These are phyloP conservation scores for Fraxinus velutina DNA, from an alignment of 305 asterid genomes.

Conservation along the genomic window DNA sequence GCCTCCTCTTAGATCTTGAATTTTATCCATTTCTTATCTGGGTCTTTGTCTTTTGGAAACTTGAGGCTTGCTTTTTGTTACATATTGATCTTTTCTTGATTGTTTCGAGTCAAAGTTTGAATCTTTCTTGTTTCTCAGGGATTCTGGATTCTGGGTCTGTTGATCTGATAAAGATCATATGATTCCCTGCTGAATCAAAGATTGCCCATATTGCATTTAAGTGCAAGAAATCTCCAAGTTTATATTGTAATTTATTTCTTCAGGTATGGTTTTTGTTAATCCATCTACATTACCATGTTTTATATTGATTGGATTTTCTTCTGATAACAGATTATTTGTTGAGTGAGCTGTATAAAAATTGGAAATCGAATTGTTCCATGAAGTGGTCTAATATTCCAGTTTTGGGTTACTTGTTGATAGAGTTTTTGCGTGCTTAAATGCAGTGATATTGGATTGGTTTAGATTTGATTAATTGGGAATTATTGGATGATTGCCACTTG, in stretches of 20 bases:
- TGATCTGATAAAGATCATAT: constrained; percentile 54
- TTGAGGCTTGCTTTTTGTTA: constrained; percentile 23
- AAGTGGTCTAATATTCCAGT: constrained; percentile 25
- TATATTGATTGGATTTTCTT: constrained; percentile 27
- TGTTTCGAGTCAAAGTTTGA: constrained; percentile 25
- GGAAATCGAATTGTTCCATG: constrained; percentile 16
- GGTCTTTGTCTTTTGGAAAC: constrained; percentile 43
- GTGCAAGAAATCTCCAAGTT: constrained; percentile 29
- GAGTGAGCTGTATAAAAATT: constrained; percentile 6
- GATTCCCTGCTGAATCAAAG: constrained; percentile 36
- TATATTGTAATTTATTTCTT: constrained; percentile 29
- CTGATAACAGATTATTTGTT: constrained; percentile 17
- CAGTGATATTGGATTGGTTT: too few species aligned
- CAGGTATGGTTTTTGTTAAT: constrained; percentile 34
- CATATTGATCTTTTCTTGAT: constrained; percentile 24
- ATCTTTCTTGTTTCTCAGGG: constrained; percentile 38
- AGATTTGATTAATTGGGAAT: constrained; percentile 7
- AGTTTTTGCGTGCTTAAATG: constrained; percentile 23
- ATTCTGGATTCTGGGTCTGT: constrained; percentile 48
- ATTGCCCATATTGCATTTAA: constrained; percentile 26
- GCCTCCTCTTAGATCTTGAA: constrained; percentile 60
- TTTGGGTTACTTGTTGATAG: constrained; percentile 22
- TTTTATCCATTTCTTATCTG: constrained; percentile 35
- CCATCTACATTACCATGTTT: constrained; percentile 45
- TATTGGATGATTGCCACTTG: constrained; percentile 27